Percentiles rank a stretch among this genome's conserved stretches.
phyloP scores from a whole-genome alignment of 768 basidiomycete genomes.

The Russula vinacea region DNA sequence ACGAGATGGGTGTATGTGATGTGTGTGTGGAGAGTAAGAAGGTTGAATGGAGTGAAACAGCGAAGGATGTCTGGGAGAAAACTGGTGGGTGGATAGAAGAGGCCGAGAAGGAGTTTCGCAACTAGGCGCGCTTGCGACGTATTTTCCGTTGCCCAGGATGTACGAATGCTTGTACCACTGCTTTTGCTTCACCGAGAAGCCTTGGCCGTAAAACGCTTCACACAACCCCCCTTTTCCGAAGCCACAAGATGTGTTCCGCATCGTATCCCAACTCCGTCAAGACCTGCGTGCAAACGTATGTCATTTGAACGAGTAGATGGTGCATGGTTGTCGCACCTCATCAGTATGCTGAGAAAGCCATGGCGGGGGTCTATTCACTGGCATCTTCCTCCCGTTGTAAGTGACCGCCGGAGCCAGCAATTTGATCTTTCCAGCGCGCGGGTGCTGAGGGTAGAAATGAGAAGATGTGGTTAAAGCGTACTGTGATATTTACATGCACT shows the following conservation, averaged over 20 bases:
- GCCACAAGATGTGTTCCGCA: slow-evolving; percentile 16
- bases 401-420: slow-evolving; percentile 41
- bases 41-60: slow-evolving; percentile 64
- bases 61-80: slow-evolving; percentile 54
- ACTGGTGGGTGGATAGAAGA: slow-evolving; percentile 56
- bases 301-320: not conserved
- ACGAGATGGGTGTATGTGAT: slow-evolving; percentile 51
- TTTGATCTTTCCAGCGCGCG: slow-evolving; percentile 45
- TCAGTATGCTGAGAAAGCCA: slow-evolving; percentile 45
- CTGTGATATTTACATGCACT: slow-evolving; percentile 56
- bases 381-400: slow-evolving; percentile 41
- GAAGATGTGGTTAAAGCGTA: not conserved
- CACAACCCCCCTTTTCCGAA: slow-evolving; percentile 25
- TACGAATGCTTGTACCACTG: not conserved
- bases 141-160: not conserved
- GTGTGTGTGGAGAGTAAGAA: slow-evolving; percentile 57
- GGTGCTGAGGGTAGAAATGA: slow-evolving; percentile 30
- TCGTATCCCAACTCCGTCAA: slow-evolving; percentile 25
- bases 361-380: slow-evolving; percentile 43
- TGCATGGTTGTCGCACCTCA: slow-evolving; percentile 32
- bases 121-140: not conserved
- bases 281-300: slow-evolving; percentile 16
- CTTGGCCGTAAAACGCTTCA: slow-evolving; percentile 4
- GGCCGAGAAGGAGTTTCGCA: slow-evolving; percentile 24
- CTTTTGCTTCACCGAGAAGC: not conserved